Base-by-base conservation (phyloP, 1,139 yeast species). In the Sugiyamaella grinbergsii region DNA sequence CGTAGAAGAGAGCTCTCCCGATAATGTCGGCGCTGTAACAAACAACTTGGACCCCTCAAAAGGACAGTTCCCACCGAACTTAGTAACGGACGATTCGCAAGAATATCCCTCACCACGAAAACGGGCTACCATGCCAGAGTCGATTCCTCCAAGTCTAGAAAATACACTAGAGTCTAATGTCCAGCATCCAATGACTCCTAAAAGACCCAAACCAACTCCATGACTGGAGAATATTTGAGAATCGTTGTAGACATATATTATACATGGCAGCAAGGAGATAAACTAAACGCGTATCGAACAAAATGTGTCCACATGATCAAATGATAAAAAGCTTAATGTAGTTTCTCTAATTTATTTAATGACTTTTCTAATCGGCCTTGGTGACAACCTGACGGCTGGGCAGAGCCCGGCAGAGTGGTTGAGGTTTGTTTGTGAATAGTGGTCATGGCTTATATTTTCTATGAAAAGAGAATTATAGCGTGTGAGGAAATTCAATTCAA, bases 141-240 rank as follows among this genome's bases (percentile, higher is more conserved):
- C 40, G 16, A 16, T 36, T 15, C 40, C 40, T 2, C 18, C 40
- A 2, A 28, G 26, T 5, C 13, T 22, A 5, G 28, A 13, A 6
- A 16, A 26, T 5, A 13, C 22, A n/a, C 26, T 15, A 15, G 44
- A 40, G 18, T 10, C 7, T 10, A 19, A 18, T 19, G 20, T 31
- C 23, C 42, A 31, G 13, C 29, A 24, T 15, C 43, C 49, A 15
- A 31, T 38, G 43, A 45, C 49, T 10, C 49, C 49, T n/a, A 45
- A 45, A 36, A 41, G 42, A 11, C 49, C 49, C n/a, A 45, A 38
- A 15, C 49, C 49, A 19, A 37, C 49, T 24, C 37, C 49, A 22
- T 37, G 29, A 24, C 24, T 15, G 28, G 31, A n/a, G 4, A 20
- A 23, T 8, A 23, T 23, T 5, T 23, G 26, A 23, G n/a, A n/a